Conservation (phyloP, 1,284 basidiomycete species). For the Tausonia pullulans region DNA sequence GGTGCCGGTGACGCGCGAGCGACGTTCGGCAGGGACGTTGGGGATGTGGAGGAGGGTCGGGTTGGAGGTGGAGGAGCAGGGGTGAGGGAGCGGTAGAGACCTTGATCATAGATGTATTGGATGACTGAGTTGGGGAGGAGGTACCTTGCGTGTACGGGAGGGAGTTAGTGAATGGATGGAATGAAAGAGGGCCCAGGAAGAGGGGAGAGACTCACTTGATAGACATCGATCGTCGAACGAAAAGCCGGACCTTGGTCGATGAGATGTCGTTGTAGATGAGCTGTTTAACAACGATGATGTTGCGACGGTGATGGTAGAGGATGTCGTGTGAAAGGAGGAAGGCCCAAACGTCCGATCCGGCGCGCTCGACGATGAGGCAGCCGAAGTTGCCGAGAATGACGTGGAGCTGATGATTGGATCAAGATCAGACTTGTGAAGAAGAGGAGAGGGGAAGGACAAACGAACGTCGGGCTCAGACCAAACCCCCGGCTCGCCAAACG, state of each 20-base stretch:
- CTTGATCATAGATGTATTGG: constrained; percentile 81
- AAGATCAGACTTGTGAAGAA: not conserved
- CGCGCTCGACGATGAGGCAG: constrained; percentile 87
- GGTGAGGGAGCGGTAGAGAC: constrained; percentile 30
- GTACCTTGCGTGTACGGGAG: constrained; percentile 42
- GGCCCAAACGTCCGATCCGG: constrained; percentile 75
- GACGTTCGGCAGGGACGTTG: no score
- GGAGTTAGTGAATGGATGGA: not conserved
- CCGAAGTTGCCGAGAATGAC: constrained; percentile 93
- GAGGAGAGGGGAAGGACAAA: not conserved
- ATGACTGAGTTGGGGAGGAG: constrained; percentile 84
- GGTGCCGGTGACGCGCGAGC: no score
- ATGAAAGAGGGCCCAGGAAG: not conserved
- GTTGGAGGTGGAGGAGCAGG: no score
- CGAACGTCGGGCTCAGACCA: constrained; percentile 88
- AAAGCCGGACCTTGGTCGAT: constrained; percentile 81
- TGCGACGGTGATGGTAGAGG: constrained; percentile 45
- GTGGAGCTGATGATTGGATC: constrained; percentile 53
- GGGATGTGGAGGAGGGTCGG: no score
- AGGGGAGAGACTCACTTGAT: constrained; percentile 44
- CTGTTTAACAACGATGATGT: constrained; percentile 89
- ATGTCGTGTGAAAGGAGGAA: constrained; percentile 46
- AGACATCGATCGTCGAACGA: constrained; percentile 82
- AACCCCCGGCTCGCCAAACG: constrained; percentile 97
- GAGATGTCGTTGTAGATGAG: constrained; percentile 98